phyloP scores from a whole-genome alignment of 78 protist genomes.

The Speleostelium caveatum region DNA sequence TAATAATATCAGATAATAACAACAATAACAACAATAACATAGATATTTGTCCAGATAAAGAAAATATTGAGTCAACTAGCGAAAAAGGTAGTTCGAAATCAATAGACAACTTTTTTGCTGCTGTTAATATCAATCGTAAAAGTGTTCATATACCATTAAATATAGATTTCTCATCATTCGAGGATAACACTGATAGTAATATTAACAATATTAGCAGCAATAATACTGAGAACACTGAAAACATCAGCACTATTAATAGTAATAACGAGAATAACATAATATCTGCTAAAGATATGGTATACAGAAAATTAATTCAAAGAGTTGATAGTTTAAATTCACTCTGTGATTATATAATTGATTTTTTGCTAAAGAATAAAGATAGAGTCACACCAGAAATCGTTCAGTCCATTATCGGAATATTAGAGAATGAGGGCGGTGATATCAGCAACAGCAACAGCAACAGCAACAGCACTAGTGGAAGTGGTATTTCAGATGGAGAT shows the following conservation, averaged over 20 bases:
- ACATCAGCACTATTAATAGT: background rate
- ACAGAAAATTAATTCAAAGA: constrained; percentile 21
- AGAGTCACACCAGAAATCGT: background rate
- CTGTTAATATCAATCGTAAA: too few relatives aligned
- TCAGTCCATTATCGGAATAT: too few relatives aligned
- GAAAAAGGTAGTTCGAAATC: too few relatives aligned
- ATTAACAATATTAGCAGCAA: background rate
- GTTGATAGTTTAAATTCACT: constrained; percentile 20
- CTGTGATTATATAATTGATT: constrained; percentile 29
- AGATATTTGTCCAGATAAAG: too few relatives aligned
- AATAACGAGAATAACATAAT: background rate
- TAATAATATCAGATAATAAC: background rate
- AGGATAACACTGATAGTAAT: background rate
- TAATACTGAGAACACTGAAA: background rate
- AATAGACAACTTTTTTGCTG: too few relatives aligned
- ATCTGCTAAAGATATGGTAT: constrained; percentile 2
- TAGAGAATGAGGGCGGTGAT: background rate
- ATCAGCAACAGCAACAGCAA: background rate
- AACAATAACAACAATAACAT: background rate
- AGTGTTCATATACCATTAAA: too few relatives aligned
- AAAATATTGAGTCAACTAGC: too few relatives aligned
- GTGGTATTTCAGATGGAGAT: background rate
- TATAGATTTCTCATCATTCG: constrained; percentile 4
- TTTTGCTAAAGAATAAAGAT: background rate
- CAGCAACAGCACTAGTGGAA: background rate